phyloP scores from a whole-genome alignment of 2,329 filamentous ascomycete genomes.

The Aspergillus clavatus region DNA sequence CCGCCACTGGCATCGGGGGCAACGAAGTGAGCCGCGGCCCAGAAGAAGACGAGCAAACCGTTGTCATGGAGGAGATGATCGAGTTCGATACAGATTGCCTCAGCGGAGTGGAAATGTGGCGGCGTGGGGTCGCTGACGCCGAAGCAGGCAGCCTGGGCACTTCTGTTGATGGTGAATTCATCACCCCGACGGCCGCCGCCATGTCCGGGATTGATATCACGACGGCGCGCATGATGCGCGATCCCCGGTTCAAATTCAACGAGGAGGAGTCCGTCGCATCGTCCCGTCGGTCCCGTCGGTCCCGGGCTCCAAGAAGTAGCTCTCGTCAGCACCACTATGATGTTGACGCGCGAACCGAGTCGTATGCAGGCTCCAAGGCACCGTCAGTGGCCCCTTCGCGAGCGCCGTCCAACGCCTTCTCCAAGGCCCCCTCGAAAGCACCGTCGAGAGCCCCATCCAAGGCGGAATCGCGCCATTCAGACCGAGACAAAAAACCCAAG shows the following conservation, averaged over 20 bases:
- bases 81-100: conserved; percentile 48
- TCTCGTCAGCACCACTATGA: conserved; percentile 14
- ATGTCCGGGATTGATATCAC: conserved; percentile 43
- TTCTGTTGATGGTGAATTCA: conserved; percentile 62
- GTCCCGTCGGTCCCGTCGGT: conserved; percentile 33
- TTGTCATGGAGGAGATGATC: conserved; percentile 53
- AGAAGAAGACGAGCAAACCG: conserved; percentile 15
- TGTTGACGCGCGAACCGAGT: conserved; percentile 16
- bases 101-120: conserved; percentile 59
- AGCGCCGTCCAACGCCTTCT: conserved; percentile 18
- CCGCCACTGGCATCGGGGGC: too few relatives aligned
- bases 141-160: conserved; percentile 52
- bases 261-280: conserved; percentile 32
- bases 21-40: conserved; percentile 11
- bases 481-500: conserved; percentile 25
- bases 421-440: conserved; percentile 13
- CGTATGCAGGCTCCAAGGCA: conserved; percentile 5
- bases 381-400: conserved; percentile 13
- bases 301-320: conserved; percentile 20
- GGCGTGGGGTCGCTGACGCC: conserved; percentile 58
- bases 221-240: conserved; percentile 26
- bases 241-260: conserved; percentile 34
- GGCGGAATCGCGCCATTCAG: conserved; percentile 19
- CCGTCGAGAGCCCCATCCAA: conserved; percentile 17
- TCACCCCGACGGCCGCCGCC: conserved; percentile 54